Base-by-base conservation (phyloP, 2,329 filamentous ascomycete species). In the Trichothecium roseum region DNA sequence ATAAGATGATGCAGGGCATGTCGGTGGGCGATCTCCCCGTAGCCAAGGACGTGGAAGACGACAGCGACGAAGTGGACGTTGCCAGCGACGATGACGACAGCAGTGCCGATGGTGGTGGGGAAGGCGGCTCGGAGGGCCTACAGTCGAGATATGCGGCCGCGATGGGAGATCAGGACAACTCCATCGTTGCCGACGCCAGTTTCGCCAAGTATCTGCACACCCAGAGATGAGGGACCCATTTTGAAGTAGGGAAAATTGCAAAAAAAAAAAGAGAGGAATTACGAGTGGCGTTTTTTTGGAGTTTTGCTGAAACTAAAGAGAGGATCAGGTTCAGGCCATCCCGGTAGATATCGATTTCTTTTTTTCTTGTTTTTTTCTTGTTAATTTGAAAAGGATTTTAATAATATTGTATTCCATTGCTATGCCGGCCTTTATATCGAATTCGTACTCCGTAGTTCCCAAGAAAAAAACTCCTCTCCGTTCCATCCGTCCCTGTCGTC, bases 1-100 rank as follows among this genome's bases (percentile, higher is more conserved):
- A 84, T 41, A 87, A 85, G 64, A 77, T 98, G 67, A 94, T 98
- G 87, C 81, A 82, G 54, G 89, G 91, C 47, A 94, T 98, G 84
- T 65, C 65, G 3, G 66, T 72, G 43, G 59, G 56, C 9, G 48
- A 39, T 4, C n/a, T 37, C 9, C 32, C 33, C 8, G 30, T 28
- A 14, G 50, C 51, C 16, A 46, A 60, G 51, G 42, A 63, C 49
- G 43, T 68, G 8, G 67, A 67, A 27, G 64, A 67, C 37, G 20
- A 24, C 10, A 60, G 56, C 24, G 57, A 66, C 32, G 63, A 67
- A 15, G 60, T 72, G 32, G 68, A 69, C 1, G 66, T 69, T n/a
- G 65, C 70, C 33, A 71, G 74, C 20, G 74, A 71, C 16, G 64
- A 70, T n/a, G 73, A 73, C 14, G 72, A 78, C 17, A 67, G 72